Evolutionary conservation across 2,329 filamentous ascomycete genomes (phyloP), one percentile per base, ranked within the genome.

Genomic region (Pseudogymnoascus sp.): DNA sequence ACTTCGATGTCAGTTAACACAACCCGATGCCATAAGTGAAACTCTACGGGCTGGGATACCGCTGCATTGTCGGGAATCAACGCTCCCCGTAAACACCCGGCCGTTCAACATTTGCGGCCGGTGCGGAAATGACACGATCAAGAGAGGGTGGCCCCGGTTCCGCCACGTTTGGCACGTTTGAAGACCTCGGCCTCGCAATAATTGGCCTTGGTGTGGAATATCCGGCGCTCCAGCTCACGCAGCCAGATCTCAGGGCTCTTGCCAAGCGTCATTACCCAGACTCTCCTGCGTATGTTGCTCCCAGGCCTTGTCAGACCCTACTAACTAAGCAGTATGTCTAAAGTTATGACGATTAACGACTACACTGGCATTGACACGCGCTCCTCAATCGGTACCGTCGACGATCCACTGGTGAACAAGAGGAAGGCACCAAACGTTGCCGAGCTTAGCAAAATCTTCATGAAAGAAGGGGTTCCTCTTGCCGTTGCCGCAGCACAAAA

Each of bases 291-390:
- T 86, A 76, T 73, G 84, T 76, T 35, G 63, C 62, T 26, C n/a
- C 16, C 19, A 33, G 41, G 35, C 37, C 28, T 53, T 14, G n/a
- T 59, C 35, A 61, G n/a, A 38, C 38, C 33, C 56, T 60, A 41
- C 12, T 19, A 59, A 28, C 46, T 41, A 41, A 66, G 12, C 66
- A 88, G 84, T 35, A 85, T 88, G 81, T 78, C 78, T 65, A 88
- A 88, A 70, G 81, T 88, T 26, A 79, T 85, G 62, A 77, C 79
- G 14, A 87, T 88, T 71, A 89, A 88, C 74, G 78, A 80, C 63
- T 87, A 80, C 68, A 89, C 86, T 1, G 86, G 86, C 65, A 88
- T 88, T 65, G 85, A 87, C 61, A 76, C 78, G 33, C 82, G 86
- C 61, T 85, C 85, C 11, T 85, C 85, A 11, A 81, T 89, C 68